A percentile compares a stretch with the other conserved stretches of the same genome.
These are phyloP conservation scores for Cladosporium sp. DNA, from an alignment of 2,329 filamentous ascomycete species.

Conservation along the genomic window DNA sequence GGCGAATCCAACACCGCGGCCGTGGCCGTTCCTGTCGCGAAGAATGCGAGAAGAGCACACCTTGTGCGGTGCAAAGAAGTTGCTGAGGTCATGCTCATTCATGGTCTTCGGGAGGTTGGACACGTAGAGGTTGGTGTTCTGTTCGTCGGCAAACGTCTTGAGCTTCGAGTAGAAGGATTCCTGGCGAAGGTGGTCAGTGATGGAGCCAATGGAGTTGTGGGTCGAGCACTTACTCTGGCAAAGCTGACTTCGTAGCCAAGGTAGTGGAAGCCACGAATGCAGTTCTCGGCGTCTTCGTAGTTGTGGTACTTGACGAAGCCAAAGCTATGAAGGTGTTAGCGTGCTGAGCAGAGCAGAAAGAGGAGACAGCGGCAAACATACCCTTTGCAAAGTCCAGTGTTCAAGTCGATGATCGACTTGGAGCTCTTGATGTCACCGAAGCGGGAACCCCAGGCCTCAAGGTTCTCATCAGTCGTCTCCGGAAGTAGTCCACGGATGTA, in stretches of 20 bases:
- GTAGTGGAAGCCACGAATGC: conserved; percentile 92
- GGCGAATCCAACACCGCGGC: conserved; percentile 95
- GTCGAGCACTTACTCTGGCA: conserved; percentile 68
- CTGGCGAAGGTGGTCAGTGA: conserved; percentile 48
- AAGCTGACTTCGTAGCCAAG: conserved; percentile 98
- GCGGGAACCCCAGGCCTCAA: conserved; percentile 77
- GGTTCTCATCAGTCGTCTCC: conserved; percentile 88
- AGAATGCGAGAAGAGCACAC: conserved; percentile 95
- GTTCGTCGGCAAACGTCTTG: conserved; percentile 88
- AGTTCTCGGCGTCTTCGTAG: conserved; percentile 86
- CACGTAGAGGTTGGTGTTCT: conserved; percentile 94
- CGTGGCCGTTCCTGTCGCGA: conserved; percentile 86
- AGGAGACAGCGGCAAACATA: conserved; percentile 49
- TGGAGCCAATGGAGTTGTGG: conserved; percentile 16
- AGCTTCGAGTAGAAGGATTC: conserved; percentile 98
- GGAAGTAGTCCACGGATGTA: conserved; percentile 97
- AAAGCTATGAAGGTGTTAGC: conserved; percentile 64
- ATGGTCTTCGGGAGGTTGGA: conserved; percentile 92
- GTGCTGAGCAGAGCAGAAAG: neutral
- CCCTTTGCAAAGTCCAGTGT: conserved; percentile 95
- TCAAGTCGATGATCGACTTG: conserved; percentile 96
- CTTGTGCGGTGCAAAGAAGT: conserved; percentile 76
- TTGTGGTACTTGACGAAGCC: conserved; percentile 96
- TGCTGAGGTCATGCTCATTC: conserved; percentile 82
- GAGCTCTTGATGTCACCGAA: conserved; percentile 95